Evolutionary conservation across 345 rosid species (phyloP).

Genomic region (Salix koriyanagi): DNA sequence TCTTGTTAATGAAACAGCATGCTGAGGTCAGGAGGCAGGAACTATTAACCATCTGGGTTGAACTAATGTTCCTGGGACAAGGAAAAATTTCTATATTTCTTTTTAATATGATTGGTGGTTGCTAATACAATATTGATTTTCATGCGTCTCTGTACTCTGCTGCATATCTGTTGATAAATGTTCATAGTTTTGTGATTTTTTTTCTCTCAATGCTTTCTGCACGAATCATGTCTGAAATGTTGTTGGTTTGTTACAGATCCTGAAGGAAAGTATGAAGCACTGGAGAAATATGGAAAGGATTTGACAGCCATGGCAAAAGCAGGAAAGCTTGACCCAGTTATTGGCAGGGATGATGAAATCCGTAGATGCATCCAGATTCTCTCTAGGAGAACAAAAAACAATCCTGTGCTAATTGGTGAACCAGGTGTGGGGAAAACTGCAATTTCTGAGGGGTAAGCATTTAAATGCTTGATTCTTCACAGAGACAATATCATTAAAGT

Average conservation of each 20-base stretch:
- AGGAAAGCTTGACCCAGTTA: conserved; percentile 98
- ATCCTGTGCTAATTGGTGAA: conserved; percentile 96
- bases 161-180: not conserved
- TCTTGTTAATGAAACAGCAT: not conserved
- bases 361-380: conserved; percentile 98
- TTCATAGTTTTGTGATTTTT: not conserved
- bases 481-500: not conserved
- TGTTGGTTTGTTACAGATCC: conserved; percentile 54
- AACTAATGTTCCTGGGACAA: not conserved
- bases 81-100: not conserved
- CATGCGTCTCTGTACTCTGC: not conserved
- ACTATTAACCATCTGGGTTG: not conserved
- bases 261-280: conserved; percentile 94
- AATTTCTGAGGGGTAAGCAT: conserved; percentile 87
- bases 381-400: conserved; percentile 97
- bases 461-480: not conserved
- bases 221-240: conserved; percentile 8
- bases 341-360: conserved; percentile 98
- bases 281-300: conserved; percentile 95
- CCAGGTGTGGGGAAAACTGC: conserved; percentile 99
- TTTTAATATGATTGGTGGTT: not conserved
- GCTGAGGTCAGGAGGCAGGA: not conserved
- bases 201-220: not conserved
- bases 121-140: not conserved
- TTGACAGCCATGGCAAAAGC: conserved; percentile 93